Evolutionary conservation across 1,139 yeast species (phyloP).

Genomic region (Blastobotrys malaysiensis): DNA sequence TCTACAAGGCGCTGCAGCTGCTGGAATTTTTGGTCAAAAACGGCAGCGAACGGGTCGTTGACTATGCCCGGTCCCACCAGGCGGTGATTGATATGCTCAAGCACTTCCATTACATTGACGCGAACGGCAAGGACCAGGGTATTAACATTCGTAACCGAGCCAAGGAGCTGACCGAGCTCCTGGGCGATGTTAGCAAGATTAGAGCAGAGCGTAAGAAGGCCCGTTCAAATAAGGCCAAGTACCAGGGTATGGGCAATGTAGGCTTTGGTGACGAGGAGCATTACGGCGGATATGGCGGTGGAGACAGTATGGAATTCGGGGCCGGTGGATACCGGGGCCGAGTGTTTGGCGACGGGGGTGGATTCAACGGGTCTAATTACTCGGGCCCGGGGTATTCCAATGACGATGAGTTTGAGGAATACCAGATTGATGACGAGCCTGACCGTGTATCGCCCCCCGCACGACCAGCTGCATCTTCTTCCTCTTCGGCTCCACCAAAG

Average conservation of each 20-base stretch:
- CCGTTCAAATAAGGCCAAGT: conserved; percentile 57
- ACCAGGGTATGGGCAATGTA: conserved; percentile 36
- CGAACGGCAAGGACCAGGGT: conserved; percentile 95
- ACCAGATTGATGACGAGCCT: conserved; percentile 40
- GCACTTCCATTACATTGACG: conserved; percentile 89
- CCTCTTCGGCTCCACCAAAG: conserved; percentile 17
- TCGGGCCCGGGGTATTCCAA: conserved; percentile 31
- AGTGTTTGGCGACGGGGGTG: conserved; percentile 79
- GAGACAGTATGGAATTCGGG: conserved; percentile 31
- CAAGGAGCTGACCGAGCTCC: conserved; percentile 61
- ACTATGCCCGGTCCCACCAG: conserved; percentile 83
- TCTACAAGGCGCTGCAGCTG: conserved; percentile 86
- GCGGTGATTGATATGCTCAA: conserved; percentile 83
- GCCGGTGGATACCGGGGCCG: conserved; percentile 39
- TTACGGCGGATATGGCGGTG: conserved; percentile 39
- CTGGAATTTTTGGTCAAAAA: conserved; percentile 86
- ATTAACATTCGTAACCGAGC: conserved; percentile 90
- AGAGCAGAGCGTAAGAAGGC: conserved; percentile 83
- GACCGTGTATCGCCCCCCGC: neutral
- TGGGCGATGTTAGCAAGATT: conserved; percentile 71
- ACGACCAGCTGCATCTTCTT: conserved; percentile 7
- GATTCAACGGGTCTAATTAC: conserved; percentile 44
- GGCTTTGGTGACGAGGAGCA: conserved; percentile 39
- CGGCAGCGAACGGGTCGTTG: conserved; percentile 92
- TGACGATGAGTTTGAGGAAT: conserved; percentile 39